These are phyloP conservation scores for Citrus australasica DNA, from an alignment of 345 rosid genomes.

Conservation along the genomic window DNA sequence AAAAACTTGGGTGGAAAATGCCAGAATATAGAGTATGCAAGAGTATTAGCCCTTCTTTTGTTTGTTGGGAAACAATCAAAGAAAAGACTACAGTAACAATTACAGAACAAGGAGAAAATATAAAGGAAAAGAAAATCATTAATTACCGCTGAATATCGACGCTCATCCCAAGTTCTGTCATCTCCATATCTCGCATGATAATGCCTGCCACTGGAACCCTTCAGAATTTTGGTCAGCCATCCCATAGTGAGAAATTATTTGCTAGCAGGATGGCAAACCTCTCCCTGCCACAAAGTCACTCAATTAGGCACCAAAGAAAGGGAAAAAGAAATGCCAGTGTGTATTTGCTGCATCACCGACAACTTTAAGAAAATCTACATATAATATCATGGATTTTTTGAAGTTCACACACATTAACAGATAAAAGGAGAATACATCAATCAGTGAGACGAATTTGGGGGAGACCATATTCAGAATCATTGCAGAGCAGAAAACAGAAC, in stretches of 20 bases:
- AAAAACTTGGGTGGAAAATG: conserved; percentile 5
- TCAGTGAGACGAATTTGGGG: not conserved
- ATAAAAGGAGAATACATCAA: not conserved
- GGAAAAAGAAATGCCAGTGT: not conserved
- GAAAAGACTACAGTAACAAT: not conserved
- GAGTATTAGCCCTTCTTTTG: too few species aligned
- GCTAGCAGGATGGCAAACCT: conserved; percentile 20
- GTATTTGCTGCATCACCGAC: not conserved
- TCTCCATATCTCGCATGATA: conserved; percentile 48
- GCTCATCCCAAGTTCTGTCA: conserved; percentile 44
- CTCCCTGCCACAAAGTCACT: conserved; percentile 33
- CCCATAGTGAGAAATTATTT: conserved; percentile 48
- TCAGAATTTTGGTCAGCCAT: conserved; percentile 77
- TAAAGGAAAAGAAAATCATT: not conserved
- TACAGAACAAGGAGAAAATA: not conserved
- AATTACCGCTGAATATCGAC: conserved; percentile 62
- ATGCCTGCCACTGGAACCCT: conserved; percentile 61
- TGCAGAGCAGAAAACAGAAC: not conserved
- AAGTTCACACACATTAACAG: not conserved
- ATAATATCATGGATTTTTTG: not conserved
- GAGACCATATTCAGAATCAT: not conserved
- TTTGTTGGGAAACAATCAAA: not conserved
- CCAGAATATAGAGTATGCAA: not conserved
- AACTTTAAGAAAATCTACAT: not conserved
- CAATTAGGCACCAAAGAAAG: conserved; percentile 15